Conservation (phyloP, 805 yeast genomes). For the Kluyveromyces nonfermentans region DNA sequence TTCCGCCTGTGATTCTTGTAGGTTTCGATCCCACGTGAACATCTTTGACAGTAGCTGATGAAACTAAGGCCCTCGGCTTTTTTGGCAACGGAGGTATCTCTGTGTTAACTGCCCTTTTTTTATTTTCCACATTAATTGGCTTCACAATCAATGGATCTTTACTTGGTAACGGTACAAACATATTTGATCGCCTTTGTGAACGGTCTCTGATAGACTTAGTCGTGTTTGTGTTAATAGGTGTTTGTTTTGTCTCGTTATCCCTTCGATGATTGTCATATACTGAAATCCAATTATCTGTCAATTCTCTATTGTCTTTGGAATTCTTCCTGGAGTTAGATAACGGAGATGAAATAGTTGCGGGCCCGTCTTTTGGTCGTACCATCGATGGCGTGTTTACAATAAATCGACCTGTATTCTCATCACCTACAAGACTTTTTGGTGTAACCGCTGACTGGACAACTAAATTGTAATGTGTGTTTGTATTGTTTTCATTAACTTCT, state of each 20-base stretch:
- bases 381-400: not conserved
- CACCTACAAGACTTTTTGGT: slow-evolving; percentile 3
- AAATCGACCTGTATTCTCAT: slow-evolving; percentile 2
- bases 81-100: not conserved
- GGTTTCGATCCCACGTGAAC: not conserved
- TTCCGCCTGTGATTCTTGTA: slow-evolving; percentile 2
- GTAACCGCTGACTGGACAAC: slow-evolving; percentile 2
- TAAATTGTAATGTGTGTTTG: not conserved
- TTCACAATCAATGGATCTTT: slow-evolving; percentile 26
- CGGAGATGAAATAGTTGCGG: not conserved
- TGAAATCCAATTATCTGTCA: not conserved
- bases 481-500: not conserved
- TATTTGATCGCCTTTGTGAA: slow-evolving; percentile 24
- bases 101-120: not conserved
- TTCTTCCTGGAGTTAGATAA: not conserved
- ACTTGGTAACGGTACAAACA: slow-evolving; percentile 29
- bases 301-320: not conserved
- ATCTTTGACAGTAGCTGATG: not conserved
- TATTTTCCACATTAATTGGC: slow-evolving; percentile 5
- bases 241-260: not conserved
- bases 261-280: not conserved
- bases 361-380: not conserved
- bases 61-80: not conserved
- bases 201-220: slow-evolving; percentile 8
- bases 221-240: not conserved